phyloP scores from a whole-genome alignment of 139 green algal genomes.

The Micromonas commoda region DNA sequence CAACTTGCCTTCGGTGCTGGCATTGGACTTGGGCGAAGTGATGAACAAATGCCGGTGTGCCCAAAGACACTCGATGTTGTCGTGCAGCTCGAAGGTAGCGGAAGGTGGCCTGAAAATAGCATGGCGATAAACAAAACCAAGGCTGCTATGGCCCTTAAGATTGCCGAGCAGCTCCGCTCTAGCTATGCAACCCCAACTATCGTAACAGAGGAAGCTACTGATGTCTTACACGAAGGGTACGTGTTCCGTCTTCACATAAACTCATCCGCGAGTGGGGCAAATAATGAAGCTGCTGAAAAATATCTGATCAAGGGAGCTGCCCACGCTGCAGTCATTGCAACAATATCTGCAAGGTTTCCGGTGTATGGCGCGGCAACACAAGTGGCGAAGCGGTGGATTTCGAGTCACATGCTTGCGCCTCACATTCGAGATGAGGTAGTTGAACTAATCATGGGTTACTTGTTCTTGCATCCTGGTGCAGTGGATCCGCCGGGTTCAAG shows the following conservation, averaged over 20 bases:
- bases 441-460: not conserved
- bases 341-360: constrained; percentile 9
- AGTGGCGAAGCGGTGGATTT: constrained; percentile 5
- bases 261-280: not conserved
- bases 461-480: constrained; percentile 12
- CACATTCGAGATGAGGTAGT: constrained; percentile 11
- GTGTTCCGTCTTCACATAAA: constrained; percentile 11
- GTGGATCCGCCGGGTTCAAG: not conserved
- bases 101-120: constrained; percentile 15
- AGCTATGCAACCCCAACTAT: constrained; percentile 4
- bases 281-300: not conserved
- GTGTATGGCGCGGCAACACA: not conserved
- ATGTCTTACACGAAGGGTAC: constrained; percentile 15
- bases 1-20: constrained; percentile 1
- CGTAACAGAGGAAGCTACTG: constrained; percentile 5
- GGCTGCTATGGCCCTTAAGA: constrained; percentile 7
- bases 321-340: constrained; percentile 8
- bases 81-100: constrained; percentile 8
- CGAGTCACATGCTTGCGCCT: constrained; percentile 20
- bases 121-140: constrained; percentile 5
- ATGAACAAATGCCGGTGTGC: constrained; percentile 14
- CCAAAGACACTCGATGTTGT: constrained; percentile 13
- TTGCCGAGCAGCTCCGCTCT: constrained; percentile 3
- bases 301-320: not conserved
- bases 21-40: not conserved